Percentiles rank a stretch among this genome's conserved stretches.
These are phyloP conservation scores for Erysimum cheiranthoides DNA, from an alignment of 345 rosid species.

Conservation along the genomic window DNA sequence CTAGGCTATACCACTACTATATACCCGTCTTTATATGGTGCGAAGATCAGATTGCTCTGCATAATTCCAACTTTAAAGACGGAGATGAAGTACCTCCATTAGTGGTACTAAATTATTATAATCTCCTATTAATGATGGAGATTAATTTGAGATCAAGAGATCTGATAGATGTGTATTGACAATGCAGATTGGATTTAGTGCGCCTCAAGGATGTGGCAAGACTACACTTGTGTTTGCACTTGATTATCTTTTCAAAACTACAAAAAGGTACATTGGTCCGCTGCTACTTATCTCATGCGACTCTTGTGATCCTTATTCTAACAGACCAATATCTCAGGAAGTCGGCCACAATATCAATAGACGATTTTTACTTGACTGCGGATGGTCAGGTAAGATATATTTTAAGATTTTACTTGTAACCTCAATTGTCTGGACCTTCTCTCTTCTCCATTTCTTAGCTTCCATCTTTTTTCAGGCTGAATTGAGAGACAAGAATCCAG, in stretches of 20 bases:
- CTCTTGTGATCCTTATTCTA: conserved; percentile 5
- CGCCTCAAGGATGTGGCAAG: conserved; percentile 99
- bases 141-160: too few species aligned
- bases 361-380: conserved; percentile 93
- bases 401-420: conserved; percentile 22
- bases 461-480: conserved; percentile 55
- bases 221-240: conserved; percentile 98
- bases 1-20: conserved; percentile 87
- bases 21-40: conserved; percentile 96
- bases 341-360: conserved; percentile 84
- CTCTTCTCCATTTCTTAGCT: background rate
- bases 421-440: conserved; percentile 17
- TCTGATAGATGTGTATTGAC: conserved; percentile 16
- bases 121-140: too few species aligned
- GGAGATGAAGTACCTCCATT: conserved; percentile 83
- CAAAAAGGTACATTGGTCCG: conserved; percentile 63
- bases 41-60: conserved; percentile 80
- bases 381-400: conserved; percentile 70
- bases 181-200: conserved; percentile 94
- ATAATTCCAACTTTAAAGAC: conserved; percentile 64
- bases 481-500: conserved; percentile 73
- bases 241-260: conserved; percentile 72
- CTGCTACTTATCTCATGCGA: background rate
- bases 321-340: conserved; percentile 57
- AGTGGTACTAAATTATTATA: conserved; percentile 77